A percentile compares a stretch with the other conserved stretches of the same genome.
Evolutionary conservation across 140 eudicot species (phyloP).

Genomic region (Ambrosia hybrid): DNA sequence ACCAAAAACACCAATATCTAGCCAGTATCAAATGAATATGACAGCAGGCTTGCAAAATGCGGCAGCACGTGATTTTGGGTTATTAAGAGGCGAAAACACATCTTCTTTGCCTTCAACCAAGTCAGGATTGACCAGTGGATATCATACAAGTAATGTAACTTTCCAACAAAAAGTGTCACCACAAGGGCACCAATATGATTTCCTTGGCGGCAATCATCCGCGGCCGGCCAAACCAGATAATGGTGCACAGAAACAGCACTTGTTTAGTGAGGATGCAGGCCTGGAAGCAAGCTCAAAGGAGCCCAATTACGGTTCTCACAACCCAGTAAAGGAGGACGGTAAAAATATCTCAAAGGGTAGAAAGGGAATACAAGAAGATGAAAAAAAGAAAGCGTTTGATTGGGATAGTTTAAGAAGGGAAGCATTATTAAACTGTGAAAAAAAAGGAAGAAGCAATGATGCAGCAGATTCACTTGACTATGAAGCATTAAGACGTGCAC

Average conservation of each 20-base stretch:
- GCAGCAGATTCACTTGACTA: slow-evolving; percentile 76
- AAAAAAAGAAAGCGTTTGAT: slow-evolving; percentile 46
- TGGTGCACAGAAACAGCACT: slow-evolving; percentile 15
- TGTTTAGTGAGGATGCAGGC: neutral
- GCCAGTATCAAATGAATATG: slow-evolving; percentile 31
- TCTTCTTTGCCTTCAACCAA: slow-evolving; percentile 16
- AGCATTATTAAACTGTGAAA: slow-evolving; percentile 43
- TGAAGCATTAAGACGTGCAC: slow-evolving; percentile 73
- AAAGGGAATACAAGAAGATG: slow-evolving; percentile 56
- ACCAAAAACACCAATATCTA: slow-evolving; percentile 22
- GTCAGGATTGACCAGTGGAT: slow-evolving; percentile 13
- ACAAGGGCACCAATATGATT: slow-evolving; percentile 20
- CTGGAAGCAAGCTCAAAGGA: slow-evolving; percentile 42
- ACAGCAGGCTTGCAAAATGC: slow-evolving; percentile 23
- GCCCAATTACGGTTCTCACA: slow-evolving; percentile 29
- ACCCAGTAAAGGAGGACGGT: slow-evolving; percentile 19
- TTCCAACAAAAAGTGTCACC: slow-evolving; percentile 26
- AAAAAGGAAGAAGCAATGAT: slow-evolving; percentile 51
- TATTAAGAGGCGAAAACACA: slow-evolving; percentile 5
- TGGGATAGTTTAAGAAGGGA: slow-evolving; percentile 79
- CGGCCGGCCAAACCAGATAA: slow-evolving; percentile 12
- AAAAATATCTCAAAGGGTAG: slow-evolving; percentile 34
- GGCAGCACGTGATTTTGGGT: slow-evolving; percentile 23
- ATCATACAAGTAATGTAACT: slow-evolving; percentile 8
- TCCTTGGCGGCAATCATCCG: slow-evolving; percentile 15